Conservation (phyloP, 148 eudicot genomes). For the Dysphania ambrosioides region DNA sequence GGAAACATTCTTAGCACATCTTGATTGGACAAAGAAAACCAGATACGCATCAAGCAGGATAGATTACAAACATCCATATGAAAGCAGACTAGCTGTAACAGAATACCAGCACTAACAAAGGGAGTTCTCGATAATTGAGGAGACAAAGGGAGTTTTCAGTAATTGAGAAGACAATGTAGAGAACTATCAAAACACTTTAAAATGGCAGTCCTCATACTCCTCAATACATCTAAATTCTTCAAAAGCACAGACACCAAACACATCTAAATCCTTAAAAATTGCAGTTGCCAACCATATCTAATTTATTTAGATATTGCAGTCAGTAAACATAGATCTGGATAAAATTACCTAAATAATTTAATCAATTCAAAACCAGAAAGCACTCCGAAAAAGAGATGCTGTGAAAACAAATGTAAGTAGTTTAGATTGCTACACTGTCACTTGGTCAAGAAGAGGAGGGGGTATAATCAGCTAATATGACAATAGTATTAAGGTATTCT, state of each 20-base stretch:
- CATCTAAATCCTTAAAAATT: neutral
- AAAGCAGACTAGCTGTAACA: neutral
- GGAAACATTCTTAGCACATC: neutral
- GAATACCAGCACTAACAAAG: slow-evolving; percentile 6
- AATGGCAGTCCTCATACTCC: neutral
- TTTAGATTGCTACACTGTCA: neutral
- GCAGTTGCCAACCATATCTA: neutral
- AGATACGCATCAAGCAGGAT: neutral
- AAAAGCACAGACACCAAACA: neutral
- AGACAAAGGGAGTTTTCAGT: neutral
- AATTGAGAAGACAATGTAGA: neutral
- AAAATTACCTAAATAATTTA: neutral
- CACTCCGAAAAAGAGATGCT: neutral
- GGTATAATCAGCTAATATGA: too few species aligned
- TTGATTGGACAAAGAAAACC: neutral
- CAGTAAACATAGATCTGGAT: neutral
- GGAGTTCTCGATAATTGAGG: neutral
- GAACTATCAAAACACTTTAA: neutral
- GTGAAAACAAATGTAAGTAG: neutral
- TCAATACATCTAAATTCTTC: neutral
- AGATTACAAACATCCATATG: neutral
- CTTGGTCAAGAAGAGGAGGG: too few species aligned
- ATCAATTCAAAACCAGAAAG: neutral
- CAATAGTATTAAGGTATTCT: neutral
- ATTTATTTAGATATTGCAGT: neutral